A percentile compares a stretch with the other conserved stretches of the same genome.
Conservation (phyloP, 1,284 basidiomycete species). For the Ganoderma lucidum region DNA sequence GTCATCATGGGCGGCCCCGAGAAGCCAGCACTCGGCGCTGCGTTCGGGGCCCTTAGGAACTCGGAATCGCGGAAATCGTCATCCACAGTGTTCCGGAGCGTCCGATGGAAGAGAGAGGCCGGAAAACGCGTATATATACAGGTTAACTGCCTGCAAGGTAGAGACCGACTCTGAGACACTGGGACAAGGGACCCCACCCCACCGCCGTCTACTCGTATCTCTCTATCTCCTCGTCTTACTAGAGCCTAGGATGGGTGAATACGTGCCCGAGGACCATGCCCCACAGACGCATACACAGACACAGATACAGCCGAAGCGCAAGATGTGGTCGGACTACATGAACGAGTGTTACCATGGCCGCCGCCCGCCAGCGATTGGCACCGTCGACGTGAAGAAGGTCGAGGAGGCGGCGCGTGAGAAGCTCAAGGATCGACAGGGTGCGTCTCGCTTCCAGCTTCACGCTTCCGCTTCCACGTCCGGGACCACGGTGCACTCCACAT, state of each 20-base stretch:
- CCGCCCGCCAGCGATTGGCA: conserved; percentile 46
- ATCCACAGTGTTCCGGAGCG: background rate
- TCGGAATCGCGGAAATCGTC: background rate
- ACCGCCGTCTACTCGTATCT: too few relatives aligned
- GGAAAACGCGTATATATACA: background rate
- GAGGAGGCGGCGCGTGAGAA: conserved; percentile 52
- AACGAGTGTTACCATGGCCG: conserved; percentile 36
- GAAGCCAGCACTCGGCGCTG: background rate
- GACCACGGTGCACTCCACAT: background rate
- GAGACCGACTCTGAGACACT: background rate
- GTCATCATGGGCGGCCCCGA: too few relatives aligned
- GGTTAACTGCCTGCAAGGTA: background rate
- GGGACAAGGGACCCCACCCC: background rate
- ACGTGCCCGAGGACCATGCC: background rate
- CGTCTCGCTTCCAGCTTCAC: background rate
- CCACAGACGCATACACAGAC: background rate
- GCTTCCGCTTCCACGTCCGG: background rate
- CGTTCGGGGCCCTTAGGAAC: background rate
- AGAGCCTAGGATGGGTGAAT: background rate
- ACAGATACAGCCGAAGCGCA: background rate
- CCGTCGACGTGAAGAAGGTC: conserved; percentile 49
- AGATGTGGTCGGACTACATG: conserved; percentile 40
- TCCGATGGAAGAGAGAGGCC: background rate
- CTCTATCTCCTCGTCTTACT: background rate
- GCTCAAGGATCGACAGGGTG: conserved; percentile 10